Base-by-base conservation (phyloP, 2,329 filamentous ascomycete genomes). In the Aspergillus versicolor region DNA sequence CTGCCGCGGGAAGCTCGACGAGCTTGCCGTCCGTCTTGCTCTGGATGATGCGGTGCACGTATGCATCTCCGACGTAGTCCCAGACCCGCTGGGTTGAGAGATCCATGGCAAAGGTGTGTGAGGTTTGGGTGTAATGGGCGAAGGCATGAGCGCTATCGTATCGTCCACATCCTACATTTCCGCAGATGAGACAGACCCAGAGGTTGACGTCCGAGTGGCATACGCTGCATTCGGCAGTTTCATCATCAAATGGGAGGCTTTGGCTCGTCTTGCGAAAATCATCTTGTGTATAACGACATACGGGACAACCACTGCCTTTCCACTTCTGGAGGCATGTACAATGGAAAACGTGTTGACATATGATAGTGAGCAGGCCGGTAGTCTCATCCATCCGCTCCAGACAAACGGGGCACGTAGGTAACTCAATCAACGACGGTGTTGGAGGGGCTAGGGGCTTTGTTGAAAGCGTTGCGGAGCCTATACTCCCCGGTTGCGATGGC, bases 351-450 rank as follows among this genome's bases (percentile, higher is more conserved):
- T 99, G 94, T 68, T 97, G 93, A 71, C 94, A 99, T 30, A 95
- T 88, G 41, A 97, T 97, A 1, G 94, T 99, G 70, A 99, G 85
- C 2, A 99, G 81, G 0, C 94, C 94, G 0, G 92, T 95, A 0
- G 92, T 97, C 72, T 97, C 93, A 68, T 99, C 94, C 94, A 99
- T 99, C 47, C 93, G 88, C 73, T 99, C 94, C 5, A 99, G 82
- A 64, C 94, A 99, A 9, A 99, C 94, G 0, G 94, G 92, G 63
- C 94, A 99, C 1, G 94, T 97, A 2, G 94, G 94, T 12, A 99
- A 79, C 75, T 99, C 94, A 53, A 96, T 83, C 1, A 97, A 81
- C 49, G 90, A 89, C 1, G 92, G 90, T 1, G 93, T 96, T 2
- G 85, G 85, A n/a, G 86, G 86, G 12, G 86, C 84, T n/a, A 84